Conservation (phyloP, 805 yeast species). For the Hanseniaspora pseudoguilliermondii region DNA sequence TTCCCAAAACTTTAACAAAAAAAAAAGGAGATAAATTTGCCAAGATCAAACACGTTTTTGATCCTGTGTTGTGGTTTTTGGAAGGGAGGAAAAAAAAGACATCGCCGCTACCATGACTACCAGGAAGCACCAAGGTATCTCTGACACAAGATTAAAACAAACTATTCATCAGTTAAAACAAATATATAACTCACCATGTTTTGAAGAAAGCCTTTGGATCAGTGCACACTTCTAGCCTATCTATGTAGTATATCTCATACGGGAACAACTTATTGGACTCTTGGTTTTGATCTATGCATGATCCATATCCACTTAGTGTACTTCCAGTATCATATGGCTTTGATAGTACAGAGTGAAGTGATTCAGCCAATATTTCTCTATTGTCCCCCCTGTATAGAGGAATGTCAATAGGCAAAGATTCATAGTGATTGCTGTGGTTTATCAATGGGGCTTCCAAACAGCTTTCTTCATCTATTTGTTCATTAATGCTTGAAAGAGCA, state of each 20-base stretch:
- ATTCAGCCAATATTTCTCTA: neutral
- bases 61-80: no score
- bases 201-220: constrained; percentile 4
- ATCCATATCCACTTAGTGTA: neutral
- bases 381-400: neutral
- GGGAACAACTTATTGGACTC: neutral
- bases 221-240: constrained; percentile 1
- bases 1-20: neutral
- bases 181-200: neutral
- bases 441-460: neutral
- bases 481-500: neutral
- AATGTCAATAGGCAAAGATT: constrained; percentile 5
- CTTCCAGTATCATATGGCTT: neutral
- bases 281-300: neutral
- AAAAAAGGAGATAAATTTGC: neutral
- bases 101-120: no score
- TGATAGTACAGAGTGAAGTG: neutral
- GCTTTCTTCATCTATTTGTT: neutral
- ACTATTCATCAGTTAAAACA: neutral
- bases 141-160: neutral
- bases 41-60: neutral
- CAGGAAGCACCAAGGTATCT: neutral
- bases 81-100: no score
- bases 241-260: constrained; percentile 4
- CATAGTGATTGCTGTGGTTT: neutral